Evolutionary conservation across 2,329 filamentous ascomycete genomes (phyloP), one percentile per base, ranked within the genome.

Genomic region (Sordariomycetes sp.): DNA sequence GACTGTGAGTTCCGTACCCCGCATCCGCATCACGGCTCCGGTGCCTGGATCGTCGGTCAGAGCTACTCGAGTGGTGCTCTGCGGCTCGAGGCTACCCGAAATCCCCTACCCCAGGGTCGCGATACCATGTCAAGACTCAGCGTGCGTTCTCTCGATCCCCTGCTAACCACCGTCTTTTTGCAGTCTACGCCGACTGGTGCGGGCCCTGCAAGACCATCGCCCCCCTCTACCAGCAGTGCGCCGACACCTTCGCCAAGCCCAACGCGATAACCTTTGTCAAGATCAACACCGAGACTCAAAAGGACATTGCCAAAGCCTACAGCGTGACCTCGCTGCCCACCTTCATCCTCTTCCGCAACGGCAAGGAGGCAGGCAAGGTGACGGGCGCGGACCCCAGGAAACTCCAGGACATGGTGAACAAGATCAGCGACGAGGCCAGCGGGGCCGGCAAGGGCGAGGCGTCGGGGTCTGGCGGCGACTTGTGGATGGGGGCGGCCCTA

Each of bases 111-210:
- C 13, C 39, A 17, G 15, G 10, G 39, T 45, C 39, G 39, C 13
- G 39, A 45, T 1, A 17, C 39, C n/a, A 45, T n/a, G n/a, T 17
- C 2, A 7, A n/a, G 2, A 13, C 2, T n/a, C n/a, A 2, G 8
- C 7, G n/a, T 45, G 39, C 17, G 13, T 42, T 45, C 20, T 20
- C 12, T 22, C 10, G 10, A 35, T 28, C 28, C 39, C 42, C 36
- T 28, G 42, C 24, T n/a, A 52, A 52, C 56, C 55, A 56, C 55
- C 51, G 58, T 59, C 57, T 61, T 56, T 61, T 60, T 62, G 52
- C 63, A 95, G 90, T 96, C 77, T 92, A 89, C 66, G 89, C 90
- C 65, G 85, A 89, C 66, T 94, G 87, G 85, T 95, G 88, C 67
- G 85, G 76, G 36, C 87, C 90, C 66, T 95, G 90, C 80, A 87